phyloP scores from a whole-genome alignment of 179 eudicot genomes.

The Heliamphora pulchella region DNA sequence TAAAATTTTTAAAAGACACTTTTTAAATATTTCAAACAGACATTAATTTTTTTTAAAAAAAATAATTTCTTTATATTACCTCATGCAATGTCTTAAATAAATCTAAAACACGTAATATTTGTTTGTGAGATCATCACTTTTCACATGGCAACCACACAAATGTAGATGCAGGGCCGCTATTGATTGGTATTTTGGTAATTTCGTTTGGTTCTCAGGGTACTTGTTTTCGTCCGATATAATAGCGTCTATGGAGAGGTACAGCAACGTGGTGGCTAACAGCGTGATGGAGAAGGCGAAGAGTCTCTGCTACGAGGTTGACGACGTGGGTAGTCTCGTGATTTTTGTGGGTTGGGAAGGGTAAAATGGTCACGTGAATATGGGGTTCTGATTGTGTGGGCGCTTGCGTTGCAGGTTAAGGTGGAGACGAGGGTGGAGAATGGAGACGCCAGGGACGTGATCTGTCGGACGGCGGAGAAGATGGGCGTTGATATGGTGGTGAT shows the following conservation, averaged over 20 bases:
- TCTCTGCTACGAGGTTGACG: conserved; percentile 35
- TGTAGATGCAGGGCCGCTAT: no score
- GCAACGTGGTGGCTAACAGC: conserved; percentile 47
- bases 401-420: conserved; percentile 46
- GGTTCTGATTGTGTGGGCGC: background rate
- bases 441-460: conserved; percentile 74
- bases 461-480: conserved; percentile 47
- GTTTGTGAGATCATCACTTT: no score
- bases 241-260: conserved; percentile 54
- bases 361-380: background rate
- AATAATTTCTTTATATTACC: no score
- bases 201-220: conserved; percentile 31
- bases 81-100: no score
- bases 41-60: no score
- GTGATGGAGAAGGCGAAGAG: conserved; percentile 51
- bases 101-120: no score
- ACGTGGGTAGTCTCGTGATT: conserved; percentile 25
- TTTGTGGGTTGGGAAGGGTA: background rate
- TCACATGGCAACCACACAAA: no score
- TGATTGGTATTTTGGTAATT: conserved; percentile 9
- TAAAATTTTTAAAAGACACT: no score
- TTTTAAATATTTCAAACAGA: no score
- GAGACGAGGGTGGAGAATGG: conserved; percentile 49
- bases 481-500: conserved; percentile 58
- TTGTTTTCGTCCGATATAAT: conserved; percentile 43